phyloP scores from a whole-genome alignment of 371 early-diverging fungal genomes.

The Actinomucor elegans region DNA sequence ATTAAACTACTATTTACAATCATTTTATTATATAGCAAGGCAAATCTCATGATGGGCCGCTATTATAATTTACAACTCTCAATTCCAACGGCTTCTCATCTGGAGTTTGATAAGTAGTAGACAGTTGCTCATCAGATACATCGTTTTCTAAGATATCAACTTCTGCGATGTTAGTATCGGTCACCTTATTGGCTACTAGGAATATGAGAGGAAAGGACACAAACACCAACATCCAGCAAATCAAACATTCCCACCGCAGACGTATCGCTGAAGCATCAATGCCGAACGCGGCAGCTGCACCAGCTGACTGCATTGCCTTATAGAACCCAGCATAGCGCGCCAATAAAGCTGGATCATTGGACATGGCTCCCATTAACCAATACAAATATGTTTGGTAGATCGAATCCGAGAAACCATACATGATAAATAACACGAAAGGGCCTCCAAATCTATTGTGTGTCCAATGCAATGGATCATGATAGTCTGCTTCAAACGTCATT shows the following conservation, averaged over 20 bases:
- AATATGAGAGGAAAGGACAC: conserved; percentile 38
- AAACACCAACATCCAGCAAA: conserved; percentile 35
- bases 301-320: conserved; percentile 66
- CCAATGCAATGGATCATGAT: conserved; percentile 27
- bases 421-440: conserved; percentile 63
- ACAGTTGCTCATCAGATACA: neutral
- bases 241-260: conserved; percentile 37
- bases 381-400: conserved; percentile 71
- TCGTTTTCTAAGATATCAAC: neutral
- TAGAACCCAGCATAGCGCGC: conserved; percentile 78
- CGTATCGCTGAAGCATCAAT: conserved; percentile 34
- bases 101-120: neutral
- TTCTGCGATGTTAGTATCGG: conserved; percentile 20
- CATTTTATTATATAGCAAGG: too few species aligned
- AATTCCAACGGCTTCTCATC: neutral
- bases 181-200: conserved; percentile 28
- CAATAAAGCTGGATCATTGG: conserved; percentile 66
- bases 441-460: conserved; percentile 40
- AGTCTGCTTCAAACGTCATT: conserved; percentile 39
- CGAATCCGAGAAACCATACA: conserved; percentile 70
- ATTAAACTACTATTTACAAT: too few species aligned
- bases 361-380: conserved; percentile 79
- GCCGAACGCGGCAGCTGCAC: conserved; percentile 40
- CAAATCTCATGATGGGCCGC: too few species aligned
- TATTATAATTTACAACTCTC: too few species aligned